Percentiles rank a stretch among this genome's conserved stretches.
Conservation (phyloP, 441 rosid species). For the Kokia cookei region DNA sequence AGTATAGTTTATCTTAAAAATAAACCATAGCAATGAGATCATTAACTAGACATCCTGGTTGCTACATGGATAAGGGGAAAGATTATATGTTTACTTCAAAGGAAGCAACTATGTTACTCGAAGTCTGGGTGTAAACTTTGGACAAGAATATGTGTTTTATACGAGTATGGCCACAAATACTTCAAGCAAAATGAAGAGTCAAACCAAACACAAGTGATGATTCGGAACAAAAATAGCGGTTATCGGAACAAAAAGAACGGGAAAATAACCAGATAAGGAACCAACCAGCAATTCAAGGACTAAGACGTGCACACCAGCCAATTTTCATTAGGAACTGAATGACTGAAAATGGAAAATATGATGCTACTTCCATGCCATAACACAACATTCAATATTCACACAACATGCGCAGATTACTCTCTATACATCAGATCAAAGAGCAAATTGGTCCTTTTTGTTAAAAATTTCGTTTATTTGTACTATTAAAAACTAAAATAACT, state of each 20-base stretch:
- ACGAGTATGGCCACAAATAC: too few relatives aligned
- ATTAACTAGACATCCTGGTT: not conserved
- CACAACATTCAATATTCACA: not conserved
- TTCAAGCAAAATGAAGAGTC: too few relatives aligned
- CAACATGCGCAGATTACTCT: too few relatives aligned
- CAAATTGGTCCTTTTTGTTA: too few relatives aligned
- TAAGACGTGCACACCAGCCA: not conserved
- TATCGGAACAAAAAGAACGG: not conserved
- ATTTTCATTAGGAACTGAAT: not conserved
- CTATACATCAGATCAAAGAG: too few relatives aligned
- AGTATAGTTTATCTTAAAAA: too few relatives aligned
- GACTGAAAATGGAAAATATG: not conserved
- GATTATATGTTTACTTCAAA: not conserved
- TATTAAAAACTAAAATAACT: too few relatives aligned
- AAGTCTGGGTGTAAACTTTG: too few relatives aligned
- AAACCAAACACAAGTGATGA: too few relatives aligned
- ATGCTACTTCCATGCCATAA: not conserved
- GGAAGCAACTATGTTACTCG: not conserved
- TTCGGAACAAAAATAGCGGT: not conserved
- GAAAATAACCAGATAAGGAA: not conserved
- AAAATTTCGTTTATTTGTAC: too few relatives aligned
- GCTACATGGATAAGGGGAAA: not conserved
- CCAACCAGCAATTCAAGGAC: not conserved
- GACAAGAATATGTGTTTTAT: too few relatives aligned
- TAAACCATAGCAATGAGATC: not conserved